phyloP scores from a whole-genome alignment of 2,329 filamentous ascomycete species.

The Aspergillus neotritici region DNA sequence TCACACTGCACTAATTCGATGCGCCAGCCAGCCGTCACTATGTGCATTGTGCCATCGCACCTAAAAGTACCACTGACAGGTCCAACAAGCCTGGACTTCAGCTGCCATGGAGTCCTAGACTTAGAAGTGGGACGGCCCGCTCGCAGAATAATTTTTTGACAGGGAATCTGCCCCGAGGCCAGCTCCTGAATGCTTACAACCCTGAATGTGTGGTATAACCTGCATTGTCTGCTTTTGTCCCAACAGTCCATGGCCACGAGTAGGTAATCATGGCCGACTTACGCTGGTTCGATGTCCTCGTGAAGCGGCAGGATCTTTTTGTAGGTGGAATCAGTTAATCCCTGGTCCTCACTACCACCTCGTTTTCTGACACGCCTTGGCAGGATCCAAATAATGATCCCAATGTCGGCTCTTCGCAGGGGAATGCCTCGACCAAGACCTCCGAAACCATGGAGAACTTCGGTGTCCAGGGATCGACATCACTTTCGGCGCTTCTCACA shows the following conservation, averaged over 20 bases:
- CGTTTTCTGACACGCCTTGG: not conserved
- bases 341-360: not conserved
- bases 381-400: slow-evolving; percentile 37
- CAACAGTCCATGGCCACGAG: not conserved
- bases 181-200: too few species aligned
- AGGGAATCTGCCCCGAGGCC: too few species aligned
- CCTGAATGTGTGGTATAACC: too few species aligned
- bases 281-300: not conserved
- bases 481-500: slow-evolving; percentile 44
- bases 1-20: slow-evolving; percentile 12
- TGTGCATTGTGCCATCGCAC: slow-evolving; percentile 1
- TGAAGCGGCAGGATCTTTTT: slow-evolving; percentile 2
- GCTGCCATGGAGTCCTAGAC: not conserved
- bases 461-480: slow-evolving; percentile 41
- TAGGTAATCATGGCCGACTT: not conserved
- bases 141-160: slow-evolving; percentile 4
- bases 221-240: too few species aligned
- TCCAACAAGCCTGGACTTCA: slow-evolving; percentile 15
- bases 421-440: slow-evolving; percentile 32
- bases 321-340: not conserved
- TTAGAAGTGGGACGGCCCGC: slow-evolving; percentile 5
- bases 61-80: slow-evolving; percentile 20
- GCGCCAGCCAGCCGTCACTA: slow-evolving; percentile 4
- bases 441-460: slow-evolving; percentile 27
- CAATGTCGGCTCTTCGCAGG: slow-evolving; percentile 38